Conservation (phyloP, 2,329 filamentous ascomycete genomes). For the Pseudogymnoascus sp. region DNA sequence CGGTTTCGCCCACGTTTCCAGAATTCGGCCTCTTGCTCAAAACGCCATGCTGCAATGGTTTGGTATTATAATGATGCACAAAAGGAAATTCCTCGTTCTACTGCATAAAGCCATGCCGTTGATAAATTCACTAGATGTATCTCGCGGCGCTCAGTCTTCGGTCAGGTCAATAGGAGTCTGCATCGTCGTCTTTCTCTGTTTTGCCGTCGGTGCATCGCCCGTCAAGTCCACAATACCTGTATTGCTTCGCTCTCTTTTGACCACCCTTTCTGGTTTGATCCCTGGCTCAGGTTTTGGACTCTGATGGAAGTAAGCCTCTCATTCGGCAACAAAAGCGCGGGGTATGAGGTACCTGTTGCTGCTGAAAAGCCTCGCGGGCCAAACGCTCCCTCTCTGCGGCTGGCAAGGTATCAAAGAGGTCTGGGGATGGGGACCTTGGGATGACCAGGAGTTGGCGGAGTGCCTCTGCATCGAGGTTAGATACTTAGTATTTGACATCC, state of each 20-base stretch:
- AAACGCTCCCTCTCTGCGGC: not conserved
- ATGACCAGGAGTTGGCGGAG: conserved; percentile 20
- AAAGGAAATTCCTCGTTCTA: not conserved
- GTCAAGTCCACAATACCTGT: not conserved
- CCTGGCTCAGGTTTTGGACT: not conserved
- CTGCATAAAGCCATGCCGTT: not conserved
- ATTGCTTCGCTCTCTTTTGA: not conserved
- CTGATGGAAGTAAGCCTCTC: not conserved
- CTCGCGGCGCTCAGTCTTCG: not conserved
- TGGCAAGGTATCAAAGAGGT: conserved; percentile 8
- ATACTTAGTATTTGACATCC: not conserved
- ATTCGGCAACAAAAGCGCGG: not conserved
- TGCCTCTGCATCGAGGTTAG: conserved; percentile 15
- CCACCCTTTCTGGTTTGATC: not conserved
- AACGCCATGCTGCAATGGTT: not conserved
- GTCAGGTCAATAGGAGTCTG: not conserved
- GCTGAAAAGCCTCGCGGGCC: not conserved
- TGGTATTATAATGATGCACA: not conserved
- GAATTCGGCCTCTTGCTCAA: not conserved
- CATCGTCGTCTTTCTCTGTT: conserved; percentile 1
- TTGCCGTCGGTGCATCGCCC: not conserved
- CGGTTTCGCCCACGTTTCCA: not conserved
- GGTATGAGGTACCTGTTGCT: not conserved
- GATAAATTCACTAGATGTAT: not conserved
- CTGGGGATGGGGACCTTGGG: conserved; percentile 16